phyloP scores from a whole-genome alignment of 2,329 filamentous ascomycete species.

The Fusarium camptoceras region DNA sequence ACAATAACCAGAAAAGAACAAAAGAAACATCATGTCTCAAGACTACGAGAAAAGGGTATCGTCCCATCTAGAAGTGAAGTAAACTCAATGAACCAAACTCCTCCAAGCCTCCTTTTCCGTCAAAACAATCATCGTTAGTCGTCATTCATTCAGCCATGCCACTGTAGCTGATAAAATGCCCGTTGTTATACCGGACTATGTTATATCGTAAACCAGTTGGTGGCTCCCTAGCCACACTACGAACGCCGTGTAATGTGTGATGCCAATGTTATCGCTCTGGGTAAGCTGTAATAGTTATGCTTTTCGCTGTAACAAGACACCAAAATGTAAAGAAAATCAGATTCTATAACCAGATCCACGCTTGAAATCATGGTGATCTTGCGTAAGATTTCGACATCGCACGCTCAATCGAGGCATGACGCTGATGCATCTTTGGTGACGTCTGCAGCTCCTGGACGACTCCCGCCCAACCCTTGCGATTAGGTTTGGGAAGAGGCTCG shows the following conservation, averaged over 20 bases:
- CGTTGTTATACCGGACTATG: constrained; percentile 26
- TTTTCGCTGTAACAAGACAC: constrained; percentile 32
- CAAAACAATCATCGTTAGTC: constrained; percentile 44
- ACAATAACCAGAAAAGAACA: constrained; percentile 12
- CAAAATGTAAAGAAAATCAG: constrained; percentile 38
- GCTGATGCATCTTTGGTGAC: constrained; percentile 70
- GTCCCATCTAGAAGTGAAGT: constrained; percentile 52
- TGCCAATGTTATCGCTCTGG: constrained; percentile 34
- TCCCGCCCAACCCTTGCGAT: constrained; percentile 68
- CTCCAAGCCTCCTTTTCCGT: constrained; percentile 22
- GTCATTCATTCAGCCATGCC: constrained; percentile 42
- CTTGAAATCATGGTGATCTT: constrained; percentile 47
- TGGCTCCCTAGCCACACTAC: constrained; percentile 26
- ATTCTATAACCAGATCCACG: constrained; percentile 19
- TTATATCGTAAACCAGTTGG: constrained; percentile 38
- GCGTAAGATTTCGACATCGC: constrained; percentile 58
- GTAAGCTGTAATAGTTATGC: constrained; percentile 36
- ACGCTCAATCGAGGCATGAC: constrained; percentile 71
- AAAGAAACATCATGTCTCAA: constrained; percentile 31
- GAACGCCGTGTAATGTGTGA: constrained; percentile 43
- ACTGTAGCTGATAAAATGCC: constrained; percentile 21
- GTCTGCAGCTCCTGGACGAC: constrained; percentile 72
- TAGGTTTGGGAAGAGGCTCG: constrained; percentile 58
- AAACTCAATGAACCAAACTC: constrained; percentile 40
- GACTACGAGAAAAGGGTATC: constrained; percentile 53